Evolutionary conservation across 305 asterid genomes (phyloP), one percentile per base, ranked within the genome.

Genomic region (Petunia hybrid): DNA sequence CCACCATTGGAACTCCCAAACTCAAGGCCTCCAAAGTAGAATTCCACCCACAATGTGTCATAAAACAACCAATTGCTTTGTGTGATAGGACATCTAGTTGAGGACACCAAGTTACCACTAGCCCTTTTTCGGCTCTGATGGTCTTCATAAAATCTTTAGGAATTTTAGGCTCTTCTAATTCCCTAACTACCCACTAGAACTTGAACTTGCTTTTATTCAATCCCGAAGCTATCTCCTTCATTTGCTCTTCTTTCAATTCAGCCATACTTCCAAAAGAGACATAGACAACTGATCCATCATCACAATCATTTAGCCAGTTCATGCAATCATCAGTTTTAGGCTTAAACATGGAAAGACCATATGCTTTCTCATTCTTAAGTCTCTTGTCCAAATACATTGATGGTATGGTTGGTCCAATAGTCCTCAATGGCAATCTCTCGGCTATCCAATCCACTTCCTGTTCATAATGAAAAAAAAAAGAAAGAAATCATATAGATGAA

Each of bases 51-150:
- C 83, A 73, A 5, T 80, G 83, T 0, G 86, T 79, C 0, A 83
- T 8, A 35, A 83, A 83, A 31, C 86, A 83, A 14, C 83, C 83
- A 0, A 74, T 36, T 3, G 83, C 36, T 10, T 79, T 9, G 74
- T 79, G 45, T 1, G 83, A 66, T 51, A 83, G 59, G 6, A 83
- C 86, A 2, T 83, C 78, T 1, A 83, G 78, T 65, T 83, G 86
- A 4, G 86, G 83, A 5, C 83, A 79, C 86, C 83, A 83, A 8
- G 83, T 46, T 16, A 83, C 86, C 3, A 83, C 39, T n/a, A 83
- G 59, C 1, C 86, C 86, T 40, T 74, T 79, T 13, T 79, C 73
- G 2, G 71, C 40, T 0, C 31, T 22, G 31, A 22, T 22, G 31
- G 31, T 22, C 31, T 22, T 22, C 31, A 62, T 14, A 16, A 80